Evolutionary conservation across 345 rosid species (phyloP).

Genomic region (Arabidopsis suecica): DNA sequence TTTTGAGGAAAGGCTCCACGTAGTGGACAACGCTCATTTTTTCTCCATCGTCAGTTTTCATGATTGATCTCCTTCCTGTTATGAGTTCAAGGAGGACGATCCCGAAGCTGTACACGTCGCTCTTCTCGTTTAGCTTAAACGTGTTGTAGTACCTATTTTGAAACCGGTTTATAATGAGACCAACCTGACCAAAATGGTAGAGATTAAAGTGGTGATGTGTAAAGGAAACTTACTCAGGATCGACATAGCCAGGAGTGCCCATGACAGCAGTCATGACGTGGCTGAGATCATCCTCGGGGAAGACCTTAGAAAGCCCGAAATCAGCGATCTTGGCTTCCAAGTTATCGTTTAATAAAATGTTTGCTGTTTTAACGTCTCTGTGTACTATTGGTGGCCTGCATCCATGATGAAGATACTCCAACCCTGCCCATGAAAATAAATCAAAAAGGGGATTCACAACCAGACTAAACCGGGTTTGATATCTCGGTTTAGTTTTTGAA

Average conservation of each 20-base stretch:
- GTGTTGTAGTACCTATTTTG: constrained; percentile 46
- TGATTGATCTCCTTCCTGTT: constrained; percentile 54
- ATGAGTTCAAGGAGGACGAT: constrained; percentile 59
- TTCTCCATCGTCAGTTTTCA: constrained; percentile 40
- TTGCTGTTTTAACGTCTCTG: constrained; percentile 50
- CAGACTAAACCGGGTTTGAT: neutral
- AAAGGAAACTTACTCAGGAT: constrained; percentile 44
- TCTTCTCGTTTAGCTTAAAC: constrained; percentile 54
- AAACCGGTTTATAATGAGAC: neutral
- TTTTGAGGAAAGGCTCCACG: constrained; percentile 43
- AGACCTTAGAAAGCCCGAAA: constrained; percentile 53
- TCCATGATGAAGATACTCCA: constrained; percentile 50
- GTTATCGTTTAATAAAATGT: constrained; percentile 46
- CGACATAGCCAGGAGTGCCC: constrained; percentile 55
- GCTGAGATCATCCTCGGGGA: constrained; percentile 47
- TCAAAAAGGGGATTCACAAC: neutral
- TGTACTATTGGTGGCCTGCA: constrained; percentile 49
- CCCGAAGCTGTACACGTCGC: constrained; percentile 65
- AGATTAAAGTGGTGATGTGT: neutral
- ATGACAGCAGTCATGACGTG: constrained; percentile 48
- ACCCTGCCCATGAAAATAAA: constrained; percentile 8
- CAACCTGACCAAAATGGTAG: neutral
- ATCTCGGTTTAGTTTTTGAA: neutral
- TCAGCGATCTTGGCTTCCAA: constrained; percentile 60
- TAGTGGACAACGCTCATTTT: constrained; percentile 47